Conservation (phyloP, 164 flowering plant genomes). For the Warburgia ugandensis region DNA sequence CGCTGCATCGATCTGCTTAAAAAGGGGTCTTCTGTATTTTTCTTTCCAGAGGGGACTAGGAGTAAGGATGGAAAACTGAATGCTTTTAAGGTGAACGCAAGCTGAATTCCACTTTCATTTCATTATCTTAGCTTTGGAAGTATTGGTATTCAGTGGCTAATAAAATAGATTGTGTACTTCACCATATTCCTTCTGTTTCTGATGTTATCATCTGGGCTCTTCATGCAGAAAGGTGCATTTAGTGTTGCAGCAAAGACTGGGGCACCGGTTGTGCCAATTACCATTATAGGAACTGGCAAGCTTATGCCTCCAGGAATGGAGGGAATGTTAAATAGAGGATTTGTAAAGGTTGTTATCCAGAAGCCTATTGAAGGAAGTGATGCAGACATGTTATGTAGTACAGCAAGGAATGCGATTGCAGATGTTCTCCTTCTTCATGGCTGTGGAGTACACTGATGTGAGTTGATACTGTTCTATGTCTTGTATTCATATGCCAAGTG, state of each 20-base stretch:
- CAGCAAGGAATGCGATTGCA: constrained; percentile 56
- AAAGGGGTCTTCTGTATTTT: constrained; percentile 89
- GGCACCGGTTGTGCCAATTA: constrained; percentile 86
- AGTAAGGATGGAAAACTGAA: constrained; percentile 81
- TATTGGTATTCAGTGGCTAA: neutral
- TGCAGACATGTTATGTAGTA: constrained; percentile 46
- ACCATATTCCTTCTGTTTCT: too few relatives aligned
- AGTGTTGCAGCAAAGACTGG: constrained; percentile 76
- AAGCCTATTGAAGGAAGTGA: constrained; percentile 63
- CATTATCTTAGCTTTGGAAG: neutral
- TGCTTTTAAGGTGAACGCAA: constrained; percentile 59
- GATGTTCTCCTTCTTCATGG: constrained; percentile 33
- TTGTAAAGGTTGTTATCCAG: constrained; percentile 70
- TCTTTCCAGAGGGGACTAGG: constrained; percentile 96
- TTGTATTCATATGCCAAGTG: too few relatives aligned
- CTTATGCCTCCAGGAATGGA: constrained; percentile 92
- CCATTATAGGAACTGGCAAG: constrained; percentile 83
- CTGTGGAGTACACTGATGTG: too few relatives aligned
- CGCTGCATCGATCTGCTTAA: constrained; percentile 68
- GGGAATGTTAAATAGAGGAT: constrained; percentile 48
- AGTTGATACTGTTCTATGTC: too few relatives aligned
- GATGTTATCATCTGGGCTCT: constrained; percentile 4
- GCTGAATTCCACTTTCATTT: too few relatives aligned
- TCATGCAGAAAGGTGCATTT: constrained; percentile 90
- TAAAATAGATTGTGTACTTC: too few relatives aligned